Evolutionary conservation across 257 asterid species (phyloP), one percentile per base, ranked within the genome.

Genomic region (Fraxinus anomala): DNA sequence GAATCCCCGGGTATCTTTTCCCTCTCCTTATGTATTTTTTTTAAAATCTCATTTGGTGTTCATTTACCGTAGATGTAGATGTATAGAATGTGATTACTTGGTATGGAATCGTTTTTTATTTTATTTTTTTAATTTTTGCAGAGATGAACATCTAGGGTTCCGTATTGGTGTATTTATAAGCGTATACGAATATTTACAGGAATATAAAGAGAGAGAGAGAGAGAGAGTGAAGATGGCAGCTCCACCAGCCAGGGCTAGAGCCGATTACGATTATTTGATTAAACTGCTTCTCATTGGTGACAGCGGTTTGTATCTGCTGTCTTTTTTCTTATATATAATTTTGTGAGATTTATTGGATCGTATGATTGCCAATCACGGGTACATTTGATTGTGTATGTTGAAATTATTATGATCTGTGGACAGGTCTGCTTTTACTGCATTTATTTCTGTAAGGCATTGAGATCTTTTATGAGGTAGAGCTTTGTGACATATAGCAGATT

Each of bases 241-340:
- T 80, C 87, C 88, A 83, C 91, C 91, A 49, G 86, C 91, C 47
- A 88, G 91, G 83, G 89, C 89, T 83, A 86, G 91, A 76, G 91
- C 91, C 47, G 91, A 88, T 74, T 88, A 88, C 72, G 91, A 87
- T 83, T 83, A 83, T 33, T 85, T 87, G 75, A 87, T 87, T 42
- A 87, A 87, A 66, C 77, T 87, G 67, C 91, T 88, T 47, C 76
- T 88, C 85, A 88, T 88, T 80, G 91, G 91, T 68, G 91, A 88
- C 68, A 88, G 91, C 85, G 91, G 91, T 85, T 31, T 37, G 86
- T 81, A 63, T 9, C 33, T 63, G 69, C 69, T 26, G 33, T 63
- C 31, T 6, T 61, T 61, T 14, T 61, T 61, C 13, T 61, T 61
- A 8, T 63, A 16, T 24, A 10, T 63, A 23, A 63, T 63, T 40